Evolutionary conservation across 805 yeast genomes (phyloP).

Genomic region (Zygosaccharomyces pseudorouxii): DNA sequence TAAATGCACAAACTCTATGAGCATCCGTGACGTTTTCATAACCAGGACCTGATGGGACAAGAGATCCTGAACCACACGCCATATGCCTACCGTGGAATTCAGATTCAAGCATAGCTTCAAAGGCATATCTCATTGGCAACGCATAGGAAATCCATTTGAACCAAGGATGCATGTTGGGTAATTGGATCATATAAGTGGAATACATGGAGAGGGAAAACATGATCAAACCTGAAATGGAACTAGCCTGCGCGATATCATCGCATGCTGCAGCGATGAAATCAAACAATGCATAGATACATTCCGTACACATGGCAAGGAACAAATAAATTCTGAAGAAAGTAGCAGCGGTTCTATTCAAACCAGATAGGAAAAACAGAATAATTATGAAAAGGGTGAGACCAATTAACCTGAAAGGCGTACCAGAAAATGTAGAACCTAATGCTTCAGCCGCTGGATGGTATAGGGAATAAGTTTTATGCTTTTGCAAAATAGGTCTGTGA

Average conservation of each 20-base stretch:
- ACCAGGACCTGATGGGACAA: constrained; percentile 54
- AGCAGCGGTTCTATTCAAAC: constrained; percentile 46
- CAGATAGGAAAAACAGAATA: constrained; percentile 54
- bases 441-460: constrained; percentile 76
- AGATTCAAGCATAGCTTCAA: constrained; percentile 57
- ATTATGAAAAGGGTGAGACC: constrained; percentile 44
- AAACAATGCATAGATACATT: constrained; percentile 40
- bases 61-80: constrained; percentile 26
- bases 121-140: constrained; percentile 50
- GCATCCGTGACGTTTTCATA: constrained; percentile 39
- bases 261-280: constrained; percentile 48
- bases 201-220: constrained; percentile 48
- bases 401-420: constrained; percentile 55
- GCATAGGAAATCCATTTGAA: constrained; percentile 55
- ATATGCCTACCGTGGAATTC: constrained; percentile 50
- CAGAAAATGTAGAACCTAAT: constrained; percentile 54
- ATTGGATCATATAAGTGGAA: constrained; percentile 59
- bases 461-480: constrained; percentile 67
- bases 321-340: constrained; percentile 50
- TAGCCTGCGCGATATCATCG: constrained; percentile 48
- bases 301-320: constrained; percentile 31
- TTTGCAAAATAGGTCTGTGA: constrained; percentile 59
- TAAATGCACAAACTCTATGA: constrained; percentile 50
- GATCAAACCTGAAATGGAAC: constrained; percentile 50
- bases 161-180: constrained; percentile 61